These are phyloP conservation scores for Phycomyces blakesleeanus DNA, from an alignment of 192 early-diverging fungal species.

Conservation along the genomic window DNA sequence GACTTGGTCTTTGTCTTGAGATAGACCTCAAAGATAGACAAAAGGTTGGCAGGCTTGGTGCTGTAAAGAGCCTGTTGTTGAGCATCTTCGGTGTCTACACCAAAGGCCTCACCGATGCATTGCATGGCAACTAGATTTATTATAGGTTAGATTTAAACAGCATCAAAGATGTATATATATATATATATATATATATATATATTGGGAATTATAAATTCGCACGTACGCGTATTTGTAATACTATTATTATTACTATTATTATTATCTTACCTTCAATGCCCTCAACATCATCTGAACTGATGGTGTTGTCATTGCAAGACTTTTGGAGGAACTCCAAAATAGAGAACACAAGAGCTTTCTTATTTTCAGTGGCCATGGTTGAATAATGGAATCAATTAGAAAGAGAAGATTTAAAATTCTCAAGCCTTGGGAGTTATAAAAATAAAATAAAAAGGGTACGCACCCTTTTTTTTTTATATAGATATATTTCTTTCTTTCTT, in stretches of 20 bases:
- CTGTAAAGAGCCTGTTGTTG: slow-evolving; percentile 61
- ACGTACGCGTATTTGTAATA: background rate
- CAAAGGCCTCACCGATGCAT: slow-evolving; percentile 94
- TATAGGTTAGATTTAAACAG: no score
- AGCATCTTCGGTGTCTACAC: slow-evolving; percentile 71
- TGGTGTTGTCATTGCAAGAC: slow-evolving; percentile 62
- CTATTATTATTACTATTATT: background rate
- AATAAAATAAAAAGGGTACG: no score
- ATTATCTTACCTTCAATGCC: slow-evolving; percentile 68
- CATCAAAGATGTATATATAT: no score
- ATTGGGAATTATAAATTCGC: background rate
- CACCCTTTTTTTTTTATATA: no score
- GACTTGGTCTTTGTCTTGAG: slow-evolving; percentile 63
- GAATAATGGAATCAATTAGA: slow-evolving; percentile 2
- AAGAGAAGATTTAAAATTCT: slow-evolving; percentile 2
- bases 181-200: no score
- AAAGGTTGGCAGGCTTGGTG: slow-evolving; percentile 83
- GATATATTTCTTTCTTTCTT: no score
- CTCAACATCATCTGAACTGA: slow-evolving; percentile 74
- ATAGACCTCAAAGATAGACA: slow-evolving; percentile 88
- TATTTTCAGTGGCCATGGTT: slow-evolving; percentile 50
- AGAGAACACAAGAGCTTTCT: slow-evolving; percentile 74
- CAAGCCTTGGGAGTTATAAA: no score
- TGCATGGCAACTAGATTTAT: slow-evolving; percentile 85
- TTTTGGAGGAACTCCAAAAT: slow-evolving; percentile 78